These are phyloP conservation scores for Volvariella volvacea DNA, from an alignment of 1,284 basidiomycete species.

Conservation along the genomic window DNA sequence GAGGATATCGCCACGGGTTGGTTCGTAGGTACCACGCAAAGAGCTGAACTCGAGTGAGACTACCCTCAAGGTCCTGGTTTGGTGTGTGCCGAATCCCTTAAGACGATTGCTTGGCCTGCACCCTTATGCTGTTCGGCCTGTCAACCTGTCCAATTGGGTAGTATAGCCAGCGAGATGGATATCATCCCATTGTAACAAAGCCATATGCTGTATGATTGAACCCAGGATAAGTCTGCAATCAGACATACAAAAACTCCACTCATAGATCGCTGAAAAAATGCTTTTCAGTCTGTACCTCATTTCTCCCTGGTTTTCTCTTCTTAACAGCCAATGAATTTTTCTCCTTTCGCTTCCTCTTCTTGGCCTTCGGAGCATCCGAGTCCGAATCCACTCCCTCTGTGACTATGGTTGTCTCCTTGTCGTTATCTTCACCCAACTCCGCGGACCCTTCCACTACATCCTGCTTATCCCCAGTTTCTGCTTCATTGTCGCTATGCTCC, in stretches of 20 bases:
- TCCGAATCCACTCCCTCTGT: slow-evolving; percentile 21
- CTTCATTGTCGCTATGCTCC: slow-evolving; percentile 19
- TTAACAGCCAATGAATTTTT: slow-evolving; percentile 40
- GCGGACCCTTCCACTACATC: slow-evolving; percentile 13
- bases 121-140: too few species aligned
- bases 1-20: too few species aligned
- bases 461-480: slow-evolving; percentile 7
- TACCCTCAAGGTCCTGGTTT: too few species aligned
- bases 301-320: slow-evolving; percentile 52
- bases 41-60: too few species aligned
- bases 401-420: not conserved
- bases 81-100: too few species aligned
- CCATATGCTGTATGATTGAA: too few species aligned
- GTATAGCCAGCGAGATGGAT: too few species aligned
- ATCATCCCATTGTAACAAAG: too few species aligned
- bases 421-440: slow-evolving; percentile 8
- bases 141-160: too few species aligned
- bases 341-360: slow-evolving; percentile 53
- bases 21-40: too few species aligned
- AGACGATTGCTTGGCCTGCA: too few species aligned
- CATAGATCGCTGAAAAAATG: slow-evolving; percentile 65
- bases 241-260: slow-evolving; percentile 2
- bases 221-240: not conserved
- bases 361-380: slow-evolving; percentile 29
- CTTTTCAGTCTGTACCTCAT: slow-evolving; percentile 42